phyloP scores from a whole-genome alignment of 495 filamentous ascomycete genomes.

The Sordaria brevicollis region DNA sequence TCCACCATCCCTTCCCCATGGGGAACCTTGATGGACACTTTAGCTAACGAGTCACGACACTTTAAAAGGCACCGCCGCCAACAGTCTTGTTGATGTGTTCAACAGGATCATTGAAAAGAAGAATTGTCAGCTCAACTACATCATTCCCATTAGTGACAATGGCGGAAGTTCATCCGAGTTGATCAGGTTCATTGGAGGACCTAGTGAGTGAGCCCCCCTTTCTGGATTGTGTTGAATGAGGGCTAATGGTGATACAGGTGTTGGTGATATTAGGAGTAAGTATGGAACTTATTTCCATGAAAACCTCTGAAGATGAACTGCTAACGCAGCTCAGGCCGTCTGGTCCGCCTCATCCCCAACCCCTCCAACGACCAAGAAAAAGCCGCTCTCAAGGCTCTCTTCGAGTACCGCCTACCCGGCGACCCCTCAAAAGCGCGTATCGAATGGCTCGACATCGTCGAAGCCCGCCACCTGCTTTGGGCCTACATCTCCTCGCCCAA shows the following conservation, averaged over 20 bases:
- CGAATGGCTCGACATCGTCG: conserved; percentile 88
- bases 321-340: conserved; percentile 45
- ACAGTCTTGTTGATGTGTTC: conserved; percentile 89
- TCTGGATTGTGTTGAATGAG: background rate
- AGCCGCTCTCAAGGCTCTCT: conserved; percentile 63
- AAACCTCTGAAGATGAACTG: background rate
- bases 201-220: conserved; percentile 29
- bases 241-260: conserved; percentile 36
- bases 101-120: conserved; percentile 60
- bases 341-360: conserved; percentile 80
- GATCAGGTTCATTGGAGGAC: conserved; percentile 86
- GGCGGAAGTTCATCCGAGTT: conserved; percentile 86
- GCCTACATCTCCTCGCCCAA: conserved; percentile 66
- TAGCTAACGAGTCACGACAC: background rate
- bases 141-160: conserved; percentile 94
- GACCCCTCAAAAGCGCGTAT: conserved; percentile 40
- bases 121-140: conserved; percentile 60
- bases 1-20: background rate
- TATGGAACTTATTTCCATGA: background rate
- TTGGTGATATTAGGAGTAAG: conserved; percentile 84
- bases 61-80: conserved; percentile 75
- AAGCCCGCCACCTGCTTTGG: conserved; percentile 70
- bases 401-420: conserved; percentile 72
- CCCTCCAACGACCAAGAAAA: conserved; percentile 50
- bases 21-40: background rate